Percentiles rank a stretch among this genome's conserved stretches.
Conservation (phyloP, 805 yeast species). For the Clavispora carvajalis region DNA sequence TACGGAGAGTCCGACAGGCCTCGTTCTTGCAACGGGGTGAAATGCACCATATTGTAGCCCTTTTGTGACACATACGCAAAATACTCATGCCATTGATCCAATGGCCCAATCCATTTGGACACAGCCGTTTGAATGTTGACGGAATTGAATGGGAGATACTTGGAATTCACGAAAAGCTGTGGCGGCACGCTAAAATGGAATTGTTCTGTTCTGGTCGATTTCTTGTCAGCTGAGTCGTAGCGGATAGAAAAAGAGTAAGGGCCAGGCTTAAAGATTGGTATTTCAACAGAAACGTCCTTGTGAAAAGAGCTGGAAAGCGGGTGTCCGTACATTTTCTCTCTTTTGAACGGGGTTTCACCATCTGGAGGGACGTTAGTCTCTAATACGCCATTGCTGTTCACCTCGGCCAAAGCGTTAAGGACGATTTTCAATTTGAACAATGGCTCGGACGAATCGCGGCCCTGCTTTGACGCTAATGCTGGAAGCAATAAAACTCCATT, state of each 20-base stretch:
- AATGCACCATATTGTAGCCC: constrained; percentile 93
- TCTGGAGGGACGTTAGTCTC: constrained; percentile 67
- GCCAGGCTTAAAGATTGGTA: constrained; percentile 69
- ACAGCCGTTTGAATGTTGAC: constrained; percentile 79
- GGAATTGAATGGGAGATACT: constrained; percentile 66
- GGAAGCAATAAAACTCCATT: constrained; percentile 52
- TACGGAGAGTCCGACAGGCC: constrained; percentile 93
- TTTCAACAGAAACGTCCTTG: constrained; percentile 53
- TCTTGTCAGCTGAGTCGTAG: constrained; percentile 36
- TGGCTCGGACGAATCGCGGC: constrained; percentile 32
- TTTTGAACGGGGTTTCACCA: constrained; percentile 40
- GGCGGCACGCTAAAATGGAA: constrained; percentile 81
- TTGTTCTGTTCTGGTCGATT: constrained; percentile 36
- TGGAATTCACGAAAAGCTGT: constrained; percentile 50
- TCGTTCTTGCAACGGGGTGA: constrained; percentile 86
- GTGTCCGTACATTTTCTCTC: constrained; percentile 51
- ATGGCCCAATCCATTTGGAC: constrained; percentile 86
- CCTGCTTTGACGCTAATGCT: constrained; percentile 29
- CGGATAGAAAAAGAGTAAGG: constrained; percentile 70
- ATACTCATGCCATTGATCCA: constrained; percentile 59
- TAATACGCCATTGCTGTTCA: constrained; percentile 65
- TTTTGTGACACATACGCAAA: constrained; percentile 60
- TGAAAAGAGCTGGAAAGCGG: constrained; percentile 55
- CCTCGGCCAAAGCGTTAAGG: constrained; percentile 69
- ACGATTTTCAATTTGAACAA: constrained; percentile 52